Base-by-base conservation (phyloP, 1,284 basidiomycete genomes). In the Stygiomarasmius scandens region DNA sequence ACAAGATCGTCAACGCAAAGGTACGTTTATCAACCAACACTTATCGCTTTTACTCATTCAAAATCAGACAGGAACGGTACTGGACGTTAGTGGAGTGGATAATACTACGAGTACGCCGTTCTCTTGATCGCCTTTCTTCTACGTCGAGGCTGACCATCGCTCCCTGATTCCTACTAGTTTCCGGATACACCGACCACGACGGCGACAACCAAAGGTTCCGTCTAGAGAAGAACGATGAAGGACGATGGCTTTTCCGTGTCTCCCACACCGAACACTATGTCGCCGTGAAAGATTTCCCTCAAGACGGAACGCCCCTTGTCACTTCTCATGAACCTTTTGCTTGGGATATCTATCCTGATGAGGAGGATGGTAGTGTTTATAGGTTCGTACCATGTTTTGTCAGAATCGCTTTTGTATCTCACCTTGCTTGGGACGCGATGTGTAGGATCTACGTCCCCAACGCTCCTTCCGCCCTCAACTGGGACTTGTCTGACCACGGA, bases 71-170 rank as follows among this genome's bases (percentile, higher is more conserved):
- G 77, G 77, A 0, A 85, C 79, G 2, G 79, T 75, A 23, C 55
- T 85, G 14, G 85, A 86, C 63, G 74, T 86, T 41, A 84, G 81
- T n/a, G 82, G 78, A 0, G 69, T 52, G 3, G 81, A 86, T 64
- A 71, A 79, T 50, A 66, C 50, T 29, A 74, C 78, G 46, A 70
- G 81, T 82, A 59, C 32, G 75, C n/a, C n/a, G n/a, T n/a, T n/a
- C n/a, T n/a, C n/a, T n/a, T n/a, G n/a, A n/a, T n/a, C n/a, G n/a
- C n/a, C n/a, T n/a, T n/a, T n/a, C n/a, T n/a, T 71, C 19, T 44
- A 20, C 36, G 24, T 43, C 43, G 19, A 23, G 12, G 19, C 11
- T 16, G 29, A 5, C 12, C 16, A 2, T 57, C 24, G 48, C 22
- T 50, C 47, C 14, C 27, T 41, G 38, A 41, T 45, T 20, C 24